Percentiles rank a stretch among this genome's conserved stretches.
Conservation (phyloP, 306 rosid species). For the Trifolium fragiferum region DNA sequence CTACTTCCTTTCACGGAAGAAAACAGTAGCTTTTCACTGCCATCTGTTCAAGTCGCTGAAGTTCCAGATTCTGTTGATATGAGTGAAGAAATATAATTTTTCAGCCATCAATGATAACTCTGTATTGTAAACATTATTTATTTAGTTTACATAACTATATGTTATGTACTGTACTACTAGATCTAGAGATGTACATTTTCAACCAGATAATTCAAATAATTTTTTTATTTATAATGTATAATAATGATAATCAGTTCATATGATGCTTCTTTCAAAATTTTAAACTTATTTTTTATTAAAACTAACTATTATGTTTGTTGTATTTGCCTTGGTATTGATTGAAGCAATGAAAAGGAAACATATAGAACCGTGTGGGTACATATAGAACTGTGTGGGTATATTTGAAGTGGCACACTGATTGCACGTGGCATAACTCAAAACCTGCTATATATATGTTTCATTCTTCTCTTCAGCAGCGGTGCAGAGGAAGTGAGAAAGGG, state of each 20-base stretch:
- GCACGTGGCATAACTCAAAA: no score
- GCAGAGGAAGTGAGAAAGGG: no score
- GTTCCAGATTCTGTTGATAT: conserved; percentile 43
- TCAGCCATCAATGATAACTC: background rate
- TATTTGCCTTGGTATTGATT: no score
- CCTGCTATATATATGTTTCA: no score
- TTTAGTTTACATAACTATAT: background rate
- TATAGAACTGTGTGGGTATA: no score
- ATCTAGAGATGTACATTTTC: background rate
- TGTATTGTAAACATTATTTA: conserved; percentile 15
- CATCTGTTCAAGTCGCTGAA: conserved; percentile 39
- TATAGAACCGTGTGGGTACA: no score
- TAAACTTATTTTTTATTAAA: no score
- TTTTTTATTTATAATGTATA: background rate
- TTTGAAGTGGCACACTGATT: no score
- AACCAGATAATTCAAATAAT: background rate
- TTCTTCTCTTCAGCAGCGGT: no score
- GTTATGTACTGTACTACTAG: background rate
- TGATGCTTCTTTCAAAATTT: background rate
- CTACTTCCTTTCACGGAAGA: conserved; percentile 59
- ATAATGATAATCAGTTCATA: background rate
- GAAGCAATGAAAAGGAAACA: no score
- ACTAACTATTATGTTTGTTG: no score
- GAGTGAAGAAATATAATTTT: conserved; percentile 59
- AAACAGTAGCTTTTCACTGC: conserved; percentile 22